A percentile compares a stretch with the other conserved stretches of the same genome.
These are phyloP conservation scores for Sporothrix dimorphospora DNA, from an alignment of 2,329 filamentous ascomycete genomes.

Conservation along the genomic window DNA sequence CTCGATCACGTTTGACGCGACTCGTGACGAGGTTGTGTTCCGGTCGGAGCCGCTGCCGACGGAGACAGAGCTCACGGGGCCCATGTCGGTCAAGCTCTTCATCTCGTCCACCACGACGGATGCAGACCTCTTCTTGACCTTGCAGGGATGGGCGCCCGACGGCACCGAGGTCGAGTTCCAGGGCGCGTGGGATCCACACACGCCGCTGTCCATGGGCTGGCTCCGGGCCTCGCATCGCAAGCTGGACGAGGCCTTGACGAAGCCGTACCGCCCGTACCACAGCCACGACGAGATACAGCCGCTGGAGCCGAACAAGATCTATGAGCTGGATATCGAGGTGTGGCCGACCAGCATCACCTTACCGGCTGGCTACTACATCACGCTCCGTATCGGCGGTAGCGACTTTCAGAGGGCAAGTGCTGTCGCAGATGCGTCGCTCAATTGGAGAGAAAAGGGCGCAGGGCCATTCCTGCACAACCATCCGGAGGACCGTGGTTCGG, in stretches of 20 bases:
- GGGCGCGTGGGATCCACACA: conserved; percentile 17
- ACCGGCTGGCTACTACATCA: neutral
- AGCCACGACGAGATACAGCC: conserved; percentile 9
- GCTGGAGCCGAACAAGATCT: conserved; percentile 2
- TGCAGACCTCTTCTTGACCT: conserved; percentile 7
- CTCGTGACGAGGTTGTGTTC: neutral
- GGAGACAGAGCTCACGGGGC: neutral
- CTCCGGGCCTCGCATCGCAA: conserved; percentile 1
- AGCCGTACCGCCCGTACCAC: conserved; percentile 12
- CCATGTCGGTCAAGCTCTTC: conserved; percentile 13
- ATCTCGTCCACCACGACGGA: neutral
- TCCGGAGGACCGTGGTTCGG: neutral
- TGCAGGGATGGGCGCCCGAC: conserved; percentile 10
- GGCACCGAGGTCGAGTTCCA: conserved; percentile 10
- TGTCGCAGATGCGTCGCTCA: neutral
- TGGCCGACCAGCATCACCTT: neutral
- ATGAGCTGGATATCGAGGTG: neutral
- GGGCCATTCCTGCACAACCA: conserved; percentile 13
- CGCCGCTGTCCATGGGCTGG: conserved; percentile 19
- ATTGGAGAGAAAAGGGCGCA: conserved; percentile 4
- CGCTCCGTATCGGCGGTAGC: neutral
- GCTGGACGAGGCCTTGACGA: neutral
- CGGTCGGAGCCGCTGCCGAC: neutral
- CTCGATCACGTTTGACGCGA: neutral
- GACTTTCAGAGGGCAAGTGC: conserved; percentile 1